Evolutionary conservation across 306 rosid species (phyloP), one percentile per base, ranked within the genome.

Genomic region (Arachis stenosperma): DNA sequence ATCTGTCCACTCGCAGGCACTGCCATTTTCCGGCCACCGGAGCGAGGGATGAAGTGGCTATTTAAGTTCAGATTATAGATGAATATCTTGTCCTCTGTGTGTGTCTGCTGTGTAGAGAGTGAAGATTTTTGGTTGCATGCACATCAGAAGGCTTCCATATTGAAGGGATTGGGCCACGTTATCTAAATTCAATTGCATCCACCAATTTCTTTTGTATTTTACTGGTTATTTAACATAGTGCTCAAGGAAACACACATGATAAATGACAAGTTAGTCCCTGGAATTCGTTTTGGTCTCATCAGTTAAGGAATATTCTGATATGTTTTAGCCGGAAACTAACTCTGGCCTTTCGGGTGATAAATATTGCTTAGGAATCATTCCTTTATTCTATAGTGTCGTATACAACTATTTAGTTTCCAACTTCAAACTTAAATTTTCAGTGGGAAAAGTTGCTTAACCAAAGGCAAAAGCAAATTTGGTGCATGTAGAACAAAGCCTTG

Each of bases 81-180:
- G 22, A 59, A 72, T 64, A 56, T 7, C 14, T 79, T 51, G 53
- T 60, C 75, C 8, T 50, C 65, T 66, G 50, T 54, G 69, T 55
- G 76, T 60, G 40, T 59, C 17, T 47, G 27, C 33, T 42, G 17
- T 54, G 41, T 41, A 30, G 44, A 64, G 65, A 47, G 37, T 22
- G 52, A 42, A 37, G 8, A 33, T 79, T 52, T 39, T 67, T 71
- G 58, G 17, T 62, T 77, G 51, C 76, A 72, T 67, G 71, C 67
- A 65, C 65, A 54, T 63, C 63, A 42, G 46, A 42, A 6, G 5
- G 5, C 1, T 8, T 29, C 47, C 29, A 41, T 55, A 33, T 64
- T 69, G 67, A 46, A 57, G 33, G 71, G 71, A 78, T 70, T 57
- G 75, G 59, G 73, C 84, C 81, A 83, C 76, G 79, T 48, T 42